A percentile compares a stretch with the other conserved stretches of the same genome.
These are phyloP conservation scores for Apiotrichum domesticum DNA, from an alignment of 1,284 basidiomycete species.

Conservation along the genomic window DNA sequence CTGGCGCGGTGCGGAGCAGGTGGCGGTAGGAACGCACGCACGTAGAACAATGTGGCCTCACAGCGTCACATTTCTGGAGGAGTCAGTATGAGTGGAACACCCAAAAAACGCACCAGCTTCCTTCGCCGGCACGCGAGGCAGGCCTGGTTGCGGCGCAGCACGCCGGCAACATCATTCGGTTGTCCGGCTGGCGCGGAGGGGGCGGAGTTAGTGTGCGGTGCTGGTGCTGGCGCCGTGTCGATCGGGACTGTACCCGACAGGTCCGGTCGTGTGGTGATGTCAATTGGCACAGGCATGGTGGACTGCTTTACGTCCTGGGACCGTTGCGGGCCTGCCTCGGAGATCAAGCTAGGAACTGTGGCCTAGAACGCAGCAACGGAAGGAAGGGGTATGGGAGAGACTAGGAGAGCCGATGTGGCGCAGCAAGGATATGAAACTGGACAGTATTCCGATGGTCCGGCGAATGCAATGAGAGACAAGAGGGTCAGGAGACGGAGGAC, in stretches of 20 bases:
- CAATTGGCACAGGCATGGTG: slow-evolving; percentile 8
- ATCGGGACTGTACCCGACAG: slow-evolving; percentile 13
- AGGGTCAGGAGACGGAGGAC: too few relatives aligned
- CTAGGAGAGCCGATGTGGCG: too few relatives aligned
- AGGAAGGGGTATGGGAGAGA: too few relatives aligned
- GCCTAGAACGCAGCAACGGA: too few relatives aligned
- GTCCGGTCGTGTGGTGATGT: slow-evolving; percentile 14
- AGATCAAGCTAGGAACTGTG: too few relatives aligned
- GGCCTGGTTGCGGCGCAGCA: slow-evolving; percentile 28
- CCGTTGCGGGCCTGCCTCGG: too few relatives aligned
- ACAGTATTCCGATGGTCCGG: too few relatives aligned
- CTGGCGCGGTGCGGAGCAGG: slow-evolving; percentile 33
- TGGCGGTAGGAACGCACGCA: slow-evolving; percentile 43
- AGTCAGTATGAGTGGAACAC: not conserved
- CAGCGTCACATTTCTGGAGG: slow-evolving; percentile 42
- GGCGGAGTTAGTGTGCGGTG: not conserved
- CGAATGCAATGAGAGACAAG: too few relatives aligned
- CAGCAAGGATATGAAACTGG: too few relatives aligned
- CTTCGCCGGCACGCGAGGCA: slow-evolving; percentile 28
- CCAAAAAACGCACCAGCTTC: slow-evolving; percentile 14
- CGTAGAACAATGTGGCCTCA: slow-evolving; percentile 42
- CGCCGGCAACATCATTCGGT: slow-evolving; percentile 18
- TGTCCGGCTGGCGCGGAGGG: slow-evolving; percentile 4
- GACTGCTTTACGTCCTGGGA: too few relatives aligned
- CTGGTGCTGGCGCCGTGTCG: slow-evolving; percentile 4